Evolutionary conservation across 768 basidiomycete species (phyloP).

Genomic region (Epithele typhae): DNA sequence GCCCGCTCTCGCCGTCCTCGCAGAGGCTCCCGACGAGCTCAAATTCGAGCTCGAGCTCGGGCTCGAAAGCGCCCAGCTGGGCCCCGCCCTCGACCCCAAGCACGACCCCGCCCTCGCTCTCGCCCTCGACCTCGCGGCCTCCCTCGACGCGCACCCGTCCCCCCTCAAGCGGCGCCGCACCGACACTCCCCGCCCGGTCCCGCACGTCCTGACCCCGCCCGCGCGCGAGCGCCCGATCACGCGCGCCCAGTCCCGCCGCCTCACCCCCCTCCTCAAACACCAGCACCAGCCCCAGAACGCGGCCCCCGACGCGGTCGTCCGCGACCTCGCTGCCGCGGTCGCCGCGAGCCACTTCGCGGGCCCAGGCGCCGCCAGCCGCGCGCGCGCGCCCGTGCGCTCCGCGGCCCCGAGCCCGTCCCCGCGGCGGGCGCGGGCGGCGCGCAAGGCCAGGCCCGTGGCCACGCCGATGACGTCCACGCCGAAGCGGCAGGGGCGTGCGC

Average conservation of each 20-base stretch:
- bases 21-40: neutral
- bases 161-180: slow-evolving; percentile 21
- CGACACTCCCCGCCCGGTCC: neutral
- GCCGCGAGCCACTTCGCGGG: neutral
- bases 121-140: slow-evolving; percentile 9
- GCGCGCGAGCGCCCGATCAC: slow-evolving; percentile 12
- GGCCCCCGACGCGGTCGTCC: neutral
- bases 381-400: neutral
- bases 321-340: slow-evolving; percentile 14
- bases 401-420: neutral
- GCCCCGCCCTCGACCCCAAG: neutral
- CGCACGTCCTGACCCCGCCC: neutral
- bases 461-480: slow-evolving; percentile 20
- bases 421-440: too few species aligned
- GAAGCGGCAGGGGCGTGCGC: slow-evolving; percentile 12
- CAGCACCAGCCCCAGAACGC: neutral
- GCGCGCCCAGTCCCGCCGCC: slow-evolving; percentile 20
- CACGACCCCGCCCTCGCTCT: slow-evolving; percentile 12
- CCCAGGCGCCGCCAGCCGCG: neutral
- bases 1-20: neutral
- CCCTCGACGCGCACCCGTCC: neutral
- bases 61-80: neutral
- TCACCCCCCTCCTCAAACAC: slow-evolving; percentile 1
- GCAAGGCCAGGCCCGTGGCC: too few species aligned
- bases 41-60: neutral